phyloP scores from a whole-genome alignment of 169 alveolate species.

The Pseudocohnilembus persalinus region DNA sequence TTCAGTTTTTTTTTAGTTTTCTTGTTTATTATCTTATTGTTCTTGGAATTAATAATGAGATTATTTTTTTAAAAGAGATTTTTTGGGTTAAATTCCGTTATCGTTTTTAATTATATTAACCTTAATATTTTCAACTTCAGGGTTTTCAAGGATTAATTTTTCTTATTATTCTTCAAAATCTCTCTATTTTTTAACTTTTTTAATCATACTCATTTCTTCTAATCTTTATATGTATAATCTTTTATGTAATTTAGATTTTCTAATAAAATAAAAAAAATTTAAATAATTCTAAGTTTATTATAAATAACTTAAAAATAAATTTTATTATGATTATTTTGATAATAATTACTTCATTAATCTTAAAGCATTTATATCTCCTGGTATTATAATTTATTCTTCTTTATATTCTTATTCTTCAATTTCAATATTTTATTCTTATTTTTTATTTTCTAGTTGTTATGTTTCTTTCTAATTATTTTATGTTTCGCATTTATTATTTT shows the following conservation, averaged over 20 bases:
- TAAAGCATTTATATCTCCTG: not conserved
- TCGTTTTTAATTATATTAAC: too few relatives aligned
- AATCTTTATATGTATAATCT: not conserved
- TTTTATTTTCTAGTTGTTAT: not conserved
- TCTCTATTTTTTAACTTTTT: not conserved
- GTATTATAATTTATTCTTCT: not conserved
- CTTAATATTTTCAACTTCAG: too few relatives aligned
- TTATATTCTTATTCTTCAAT: not conserved
- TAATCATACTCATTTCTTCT: not conserved
- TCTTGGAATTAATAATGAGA: too few relatives aligned
- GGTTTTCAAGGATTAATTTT: too few relatives aligned
- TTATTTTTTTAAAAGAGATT: too few relatives aligned
- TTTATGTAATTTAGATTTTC: not conserved
- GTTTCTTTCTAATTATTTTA: not conserved
- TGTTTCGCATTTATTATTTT: too few relatives aligned
- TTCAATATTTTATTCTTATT: not conserved
- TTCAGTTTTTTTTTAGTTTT: not conserved
- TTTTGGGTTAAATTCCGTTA: too few relatives aligned
- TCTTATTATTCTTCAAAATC: too few relatives aligned
- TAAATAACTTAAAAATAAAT: too few relatives aligned
- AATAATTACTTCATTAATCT: not conserved
- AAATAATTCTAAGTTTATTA: too few relatives aligned
- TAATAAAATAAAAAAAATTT: too few relatives aligned
- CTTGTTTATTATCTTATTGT: too few relatives aligned
- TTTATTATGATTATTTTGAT: not conserved